A percentile compares a stretch with the other conserved stretches of the same genome.
Conservation (phyloP, 108 stramenopile genomes). For the Hondaea fermentalgiana region DNA sequence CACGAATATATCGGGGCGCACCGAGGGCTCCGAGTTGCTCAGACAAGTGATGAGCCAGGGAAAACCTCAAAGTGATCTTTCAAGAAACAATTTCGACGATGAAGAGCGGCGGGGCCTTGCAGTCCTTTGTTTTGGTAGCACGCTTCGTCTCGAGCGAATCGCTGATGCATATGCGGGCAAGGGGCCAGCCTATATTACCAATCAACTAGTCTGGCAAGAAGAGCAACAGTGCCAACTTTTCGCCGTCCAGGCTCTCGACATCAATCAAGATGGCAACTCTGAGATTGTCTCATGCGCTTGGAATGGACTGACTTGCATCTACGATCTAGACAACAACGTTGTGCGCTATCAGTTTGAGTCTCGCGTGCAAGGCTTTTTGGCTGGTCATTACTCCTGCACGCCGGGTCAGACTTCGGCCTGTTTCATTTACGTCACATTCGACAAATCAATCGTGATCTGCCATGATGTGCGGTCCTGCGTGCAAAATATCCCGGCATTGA, state of each 20-base stretch:
- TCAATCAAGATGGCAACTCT: not conserved
- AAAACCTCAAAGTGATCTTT: too few species aligned
- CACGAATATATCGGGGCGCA: too few species aligned
- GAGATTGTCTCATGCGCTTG: not conserved
- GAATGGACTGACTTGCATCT: not conserved
- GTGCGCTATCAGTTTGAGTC: not conserved
- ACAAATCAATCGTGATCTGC: not conserved
- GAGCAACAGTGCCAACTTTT: not conserved
- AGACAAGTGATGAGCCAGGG: too few species aligned
- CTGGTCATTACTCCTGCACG: not conserved
- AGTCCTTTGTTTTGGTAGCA: not conserved
- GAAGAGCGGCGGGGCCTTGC: not conserved
- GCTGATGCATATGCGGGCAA: not conserved
- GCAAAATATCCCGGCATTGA: not conserved
- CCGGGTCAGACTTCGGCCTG: not conserved
- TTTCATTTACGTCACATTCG: conserved; percentile 10
- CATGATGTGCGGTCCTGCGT: not conserved
- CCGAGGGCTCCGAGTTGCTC: too few species aligned
- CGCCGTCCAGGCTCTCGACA: not conserved
- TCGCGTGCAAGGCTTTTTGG: not conserved
- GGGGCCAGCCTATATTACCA: not conserved
- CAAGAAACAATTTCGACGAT: not conserved
- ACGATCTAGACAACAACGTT: not conserved
- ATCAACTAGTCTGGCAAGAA: not conserved
- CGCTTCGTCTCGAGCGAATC: not conserved